A percentile compares a stretch with the other conserved stretches of the same genome.
Evolutionary conservation across 768 basidiomycete species (phyloP).

Genomic region (Podaxis carcinomalis): DNA sequence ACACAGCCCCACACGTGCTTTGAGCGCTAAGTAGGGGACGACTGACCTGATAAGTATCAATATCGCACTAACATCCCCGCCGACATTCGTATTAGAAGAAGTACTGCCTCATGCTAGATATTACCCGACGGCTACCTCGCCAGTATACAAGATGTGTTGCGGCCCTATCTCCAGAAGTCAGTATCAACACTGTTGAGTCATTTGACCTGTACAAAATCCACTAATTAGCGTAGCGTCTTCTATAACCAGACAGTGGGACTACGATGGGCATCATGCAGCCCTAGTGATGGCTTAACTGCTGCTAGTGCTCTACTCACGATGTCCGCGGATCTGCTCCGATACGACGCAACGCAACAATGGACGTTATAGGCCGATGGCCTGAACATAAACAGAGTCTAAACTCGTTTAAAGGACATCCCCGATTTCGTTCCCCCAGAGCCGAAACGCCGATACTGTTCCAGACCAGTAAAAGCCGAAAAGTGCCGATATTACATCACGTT

Average conservation of each 20-base stretch:
- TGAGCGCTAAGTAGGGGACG: neutral
- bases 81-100: too few relatives aligned
- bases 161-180: neutral
- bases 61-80: neutral
- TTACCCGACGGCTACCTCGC: too few relatives aligned
- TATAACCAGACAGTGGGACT: neutral
- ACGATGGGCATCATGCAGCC: too few relatives aligned
- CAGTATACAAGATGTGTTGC: neutral
- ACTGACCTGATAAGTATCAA: neutral
- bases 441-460: neutral
- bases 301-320: neutral
- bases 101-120: too few relatives aligned
- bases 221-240: neutral
- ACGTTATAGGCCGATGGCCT: neutral
- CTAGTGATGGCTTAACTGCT: neutral
- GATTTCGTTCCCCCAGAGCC: neutral
- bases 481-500: slow-evolving; percentile 5
- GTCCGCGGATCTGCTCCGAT: neutral
- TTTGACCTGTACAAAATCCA: neutral
- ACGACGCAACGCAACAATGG: neutral
- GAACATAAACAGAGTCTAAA: neutral
- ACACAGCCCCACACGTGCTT: slow-evolving; percentile 20
- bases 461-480: slow-evolving; percentile 1
- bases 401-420: neutral
- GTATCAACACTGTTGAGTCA: neutral